Base-by-base conservation (phyloP, 805 yeast species). In the Teunomyces aglyptinius region DNA sequence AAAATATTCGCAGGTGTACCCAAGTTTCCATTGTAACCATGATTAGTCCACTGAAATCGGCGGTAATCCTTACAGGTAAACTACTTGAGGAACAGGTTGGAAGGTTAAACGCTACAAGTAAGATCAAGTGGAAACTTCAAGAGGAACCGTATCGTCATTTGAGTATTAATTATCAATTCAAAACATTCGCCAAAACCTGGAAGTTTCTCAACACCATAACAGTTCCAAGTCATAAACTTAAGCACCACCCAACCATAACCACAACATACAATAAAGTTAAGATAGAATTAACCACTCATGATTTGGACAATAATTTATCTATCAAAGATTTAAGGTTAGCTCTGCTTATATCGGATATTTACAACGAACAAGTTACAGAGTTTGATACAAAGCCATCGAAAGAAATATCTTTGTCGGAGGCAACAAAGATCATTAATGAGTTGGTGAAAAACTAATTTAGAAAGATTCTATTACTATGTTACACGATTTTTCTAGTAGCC, bases 231-330 rank as follows among this genome's bases (percentile, higher is more conserved):
- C 86, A 84, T 57, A 55, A 72, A 1, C 60, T 67, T 56, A 84
- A 81, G 3, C 92, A 86, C 55, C 95, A 86, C 59, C 92, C 94
- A 0, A 81, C 82, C 0, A 78, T 86, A 10, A 71, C 69, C 0
- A 85, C 85, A 3, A 75, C 81, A 0, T 86, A 85, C 56, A 86
- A 81, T 50, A 65, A 68, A 26, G 86, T 85, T 1, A 65, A 69
- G 12, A 49, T 86, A 3, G 66, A 69, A 20, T 59, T 85, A 32
- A 77, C 83, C 1, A 86, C 92, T 0, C 94, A 86, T 56, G 94
- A 86, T 58, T 67, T 73, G 0, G 71, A 67, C 1, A 63, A 67
- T 18, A 77, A 78, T 4, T 52, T 73, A 20, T 76, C 85, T n/a
- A 76, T 75, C 16, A 55, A 75, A 19, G 95, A 86, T 56, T 53